A percentile compares a stretch with the other conserved stretches of the same genome.
Conservation (phyloP, 805 yeast genomes). For the Danielia reshetovae region DNA sequence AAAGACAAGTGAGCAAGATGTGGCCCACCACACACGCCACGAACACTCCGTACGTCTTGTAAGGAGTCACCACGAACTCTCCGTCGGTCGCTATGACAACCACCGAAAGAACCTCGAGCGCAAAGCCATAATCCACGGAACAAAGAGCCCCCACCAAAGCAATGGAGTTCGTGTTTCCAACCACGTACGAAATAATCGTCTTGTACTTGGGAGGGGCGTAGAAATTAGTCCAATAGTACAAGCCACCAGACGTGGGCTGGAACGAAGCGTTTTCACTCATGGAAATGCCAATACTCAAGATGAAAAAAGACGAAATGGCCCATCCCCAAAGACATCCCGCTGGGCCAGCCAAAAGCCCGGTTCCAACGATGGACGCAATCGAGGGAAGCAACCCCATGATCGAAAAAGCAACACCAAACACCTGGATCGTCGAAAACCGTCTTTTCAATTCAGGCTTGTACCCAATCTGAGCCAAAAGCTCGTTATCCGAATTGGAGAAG, state of each 20-base stretch:
- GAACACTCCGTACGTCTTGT: slow-evolving; percentile 59
- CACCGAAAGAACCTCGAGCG: slow-evolving; percentile 54
- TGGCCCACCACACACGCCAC: slow-evolving; percentile 57
- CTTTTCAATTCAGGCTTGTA: slow-evolving; percentile 66
- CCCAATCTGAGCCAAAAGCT: slow-evolving; percentile 53
- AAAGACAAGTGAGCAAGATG: slow-evolving; percentile 48
- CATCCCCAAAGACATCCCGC: slow-evolving; percentile 72
- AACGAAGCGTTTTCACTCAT: slow-evolving; percentile 67
- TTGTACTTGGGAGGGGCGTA: slow-evolving; percentile 49
- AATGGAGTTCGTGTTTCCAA: slow-evolving; percentile 65
- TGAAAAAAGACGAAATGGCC: slow-evolving; percentile 54
- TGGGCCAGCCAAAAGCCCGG: slow-evolving; percentile 60
- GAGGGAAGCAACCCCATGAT: slow-evolving; percentile 71
- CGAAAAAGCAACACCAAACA: slow-evolving; percentile 67
- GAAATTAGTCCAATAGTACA: slow-evolving; percentile 63
- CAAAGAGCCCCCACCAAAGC: slow-evolving; percentile 66
- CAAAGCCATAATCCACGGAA: slow-evolving; percentile 67
- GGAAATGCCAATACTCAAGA: slow-evolving; percentile 54
- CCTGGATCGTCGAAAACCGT: slow-evolving; percentile 56
- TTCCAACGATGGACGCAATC: slow-evolving; percentile 51
- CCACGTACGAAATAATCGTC: slow-evolving; percentile 31
- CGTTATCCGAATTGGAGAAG: slow-evolving; percentile 18
- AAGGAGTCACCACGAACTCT: slow-evolving; percentile 49
- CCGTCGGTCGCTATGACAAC: slow-evolving; percentile 55
- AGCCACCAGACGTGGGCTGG: slow-evolving; percentile 73